Evolutionary conservation across 2,329 filamentous ascomycete species (phyloP).

Genomic region (Fusarium domesticum): DNA sequence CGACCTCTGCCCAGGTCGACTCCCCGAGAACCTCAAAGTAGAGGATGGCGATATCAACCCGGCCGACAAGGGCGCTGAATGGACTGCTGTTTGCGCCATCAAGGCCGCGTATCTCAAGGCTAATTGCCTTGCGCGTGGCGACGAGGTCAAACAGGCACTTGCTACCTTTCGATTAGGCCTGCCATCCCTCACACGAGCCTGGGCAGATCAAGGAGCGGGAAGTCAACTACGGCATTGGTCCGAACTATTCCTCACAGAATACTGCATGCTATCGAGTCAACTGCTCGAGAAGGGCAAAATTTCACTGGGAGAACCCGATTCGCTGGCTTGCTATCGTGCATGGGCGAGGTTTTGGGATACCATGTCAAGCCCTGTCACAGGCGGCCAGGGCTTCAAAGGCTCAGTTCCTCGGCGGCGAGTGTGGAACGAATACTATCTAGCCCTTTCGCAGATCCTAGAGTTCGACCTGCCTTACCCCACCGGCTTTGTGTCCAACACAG

Average conservation of each 20-base stretch:
- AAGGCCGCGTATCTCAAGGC: conserved; percentile 78
- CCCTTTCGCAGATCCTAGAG: conserved; percentile 73
- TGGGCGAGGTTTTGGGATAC: conserved; percentile 70
- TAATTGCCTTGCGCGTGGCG: conserved; percentile 53
- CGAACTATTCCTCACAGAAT: conserved; percentile 72
- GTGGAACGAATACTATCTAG: conserved; percentile 82
- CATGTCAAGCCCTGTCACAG: conserved; percentile 45
- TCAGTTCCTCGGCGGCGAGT: conserved; percentile 63
- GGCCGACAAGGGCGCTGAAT: conserved; percentile 60
- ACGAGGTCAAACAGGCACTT: conserved; percentile 57
- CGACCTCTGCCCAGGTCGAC: conserved; percentile 47
- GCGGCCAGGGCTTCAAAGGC: conserved; percentile 57
- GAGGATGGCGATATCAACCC: conserved; percentile 52
- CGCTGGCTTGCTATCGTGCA: conserved; percentile 57
- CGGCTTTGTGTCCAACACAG: conserved; percentile 40
- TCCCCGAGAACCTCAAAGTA: conserved; percentile 62
- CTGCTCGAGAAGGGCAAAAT: conserved; percentile 51
- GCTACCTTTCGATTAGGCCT: conserved; percentile 64
- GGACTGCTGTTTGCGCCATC: conserved; percentile 78
- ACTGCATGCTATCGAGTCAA: conserved; percentile 66
- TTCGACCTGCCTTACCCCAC: conserved; percentile 59
- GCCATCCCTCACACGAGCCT: conserved; percentile 56
- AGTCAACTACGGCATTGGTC: conserved; percentile 74
- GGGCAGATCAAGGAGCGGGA: conserved; percentile 49
- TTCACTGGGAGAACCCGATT: conserved; percentile 50